Conservation (phyloP, 352 stramenopile genomes). For the Phytophthora palmivora region DNA sequence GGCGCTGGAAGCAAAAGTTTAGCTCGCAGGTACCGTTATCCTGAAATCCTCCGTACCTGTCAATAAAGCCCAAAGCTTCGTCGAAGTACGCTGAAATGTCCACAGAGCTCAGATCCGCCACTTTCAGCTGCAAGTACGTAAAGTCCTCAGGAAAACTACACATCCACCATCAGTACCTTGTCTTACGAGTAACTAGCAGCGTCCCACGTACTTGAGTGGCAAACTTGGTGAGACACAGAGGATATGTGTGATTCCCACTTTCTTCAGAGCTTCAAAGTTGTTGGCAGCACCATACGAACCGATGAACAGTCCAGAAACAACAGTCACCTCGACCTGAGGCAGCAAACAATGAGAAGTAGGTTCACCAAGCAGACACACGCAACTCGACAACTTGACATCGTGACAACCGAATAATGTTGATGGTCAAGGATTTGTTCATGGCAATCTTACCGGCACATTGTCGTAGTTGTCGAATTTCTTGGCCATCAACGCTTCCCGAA, state of each 20-base stretch:
- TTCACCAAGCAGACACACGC: no score
- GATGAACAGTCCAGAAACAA: constrained; percentile 60
- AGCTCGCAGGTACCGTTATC: background rate
- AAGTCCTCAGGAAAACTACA: constrained; percentile 51
- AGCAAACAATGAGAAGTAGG: background rate
- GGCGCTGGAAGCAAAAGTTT: constrained; percentile 30
- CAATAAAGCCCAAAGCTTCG: constrained; percentile 62
- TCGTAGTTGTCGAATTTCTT: constrained; percentile 56
- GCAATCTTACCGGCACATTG: constrained; percentile 45
- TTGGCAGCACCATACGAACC: constrained; percentile 69
- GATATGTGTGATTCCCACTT: constrained; percentile 60
- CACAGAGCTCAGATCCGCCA: constrained; percentile 54
- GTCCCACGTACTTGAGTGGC: constrained; percentile 42
- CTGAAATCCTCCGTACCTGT: constrained; percentile 41
- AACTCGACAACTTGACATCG: no score
- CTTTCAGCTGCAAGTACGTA: constrained; percentile 56
- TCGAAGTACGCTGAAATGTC: constrained; percentile 58
- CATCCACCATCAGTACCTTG: no score
- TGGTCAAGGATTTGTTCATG: background rate
- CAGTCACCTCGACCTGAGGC: constrained; percentile 31
- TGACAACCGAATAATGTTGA: background rate
- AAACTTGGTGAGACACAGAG: constrained; percentile 60
- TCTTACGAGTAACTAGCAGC: background rate
- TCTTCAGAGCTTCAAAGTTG: constrained; percentile 53
- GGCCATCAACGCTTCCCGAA: constrained; percentile 63